Conservation (phyloP, 768 basidiomycete species). For the Albatrellus ellisii region DNA sequence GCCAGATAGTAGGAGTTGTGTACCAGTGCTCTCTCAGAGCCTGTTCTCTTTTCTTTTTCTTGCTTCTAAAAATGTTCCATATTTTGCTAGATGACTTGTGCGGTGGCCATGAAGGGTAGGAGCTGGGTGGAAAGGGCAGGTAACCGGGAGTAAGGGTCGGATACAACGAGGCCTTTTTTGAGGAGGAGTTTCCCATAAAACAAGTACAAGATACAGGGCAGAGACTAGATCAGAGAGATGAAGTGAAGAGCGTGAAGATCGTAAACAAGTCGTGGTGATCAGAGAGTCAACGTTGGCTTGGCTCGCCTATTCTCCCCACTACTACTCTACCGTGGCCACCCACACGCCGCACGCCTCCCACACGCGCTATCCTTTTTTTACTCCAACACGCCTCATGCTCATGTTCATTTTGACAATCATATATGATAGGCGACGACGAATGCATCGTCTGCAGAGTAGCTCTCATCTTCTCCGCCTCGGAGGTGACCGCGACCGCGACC, state of each 20-base stretch:
- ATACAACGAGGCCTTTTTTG: neutral
- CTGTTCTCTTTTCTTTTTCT: neutral
- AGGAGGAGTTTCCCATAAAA: neutral
- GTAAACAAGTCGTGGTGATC: neutral
- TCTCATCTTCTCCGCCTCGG: constrained; percentile 40
- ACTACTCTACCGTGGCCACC: neutral
- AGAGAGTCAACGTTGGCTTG: neutral
- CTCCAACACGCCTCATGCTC: neutral
- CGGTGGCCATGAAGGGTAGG: neutral
- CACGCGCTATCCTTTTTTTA: neutral
- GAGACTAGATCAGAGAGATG: neutral
- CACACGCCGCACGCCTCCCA: neutral
- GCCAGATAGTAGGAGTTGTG: neutral
- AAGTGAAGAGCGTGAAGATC: neutral
- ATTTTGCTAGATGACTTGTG: neutral
- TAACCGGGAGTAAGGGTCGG: neutral
- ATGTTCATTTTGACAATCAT: neutral
- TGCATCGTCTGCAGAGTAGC: neutral
- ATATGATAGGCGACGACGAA: neutral
- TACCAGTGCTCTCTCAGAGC: constrained; percentile 1
- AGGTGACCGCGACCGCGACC: constrained; percentile 27
- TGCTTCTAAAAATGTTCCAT: neutral
- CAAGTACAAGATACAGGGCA: constrained; percentile 1
- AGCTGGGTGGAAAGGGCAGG: neutral
- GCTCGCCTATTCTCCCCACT: neutral